Conservation (phyloP, 1,284 basidiomycete species). For the Cutaneotrichosporon daszewskae region DNA sequence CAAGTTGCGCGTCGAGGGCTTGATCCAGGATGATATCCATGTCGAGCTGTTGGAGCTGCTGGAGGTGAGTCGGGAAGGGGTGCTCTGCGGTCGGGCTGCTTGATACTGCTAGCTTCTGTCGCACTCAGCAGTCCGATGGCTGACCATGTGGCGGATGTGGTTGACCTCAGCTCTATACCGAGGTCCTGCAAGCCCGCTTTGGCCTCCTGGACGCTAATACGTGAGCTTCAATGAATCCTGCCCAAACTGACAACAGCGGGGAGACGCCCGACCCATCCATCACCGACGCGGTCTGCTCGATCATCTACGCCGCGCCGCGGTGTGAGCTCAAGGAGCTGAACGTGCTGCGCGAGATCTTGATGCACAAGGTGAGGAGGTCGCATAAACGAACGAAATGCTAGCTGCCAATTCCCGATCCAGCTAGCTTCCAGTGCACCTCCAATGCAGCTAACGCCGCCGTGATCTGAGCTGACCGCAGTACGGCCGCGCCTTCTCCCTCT, state of each 20-base stretch:
- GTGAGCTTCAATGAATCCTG: constrained; percentile 15
- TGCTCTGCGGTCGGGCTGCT: too few species aligned
- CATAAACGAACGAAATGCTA: too few species aligned
- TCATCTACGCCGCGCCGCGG: constrained; percentile 84
- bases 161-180: constrained; percentile 64
- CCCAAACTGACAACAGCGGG: constrained; percentile 50
- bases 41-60: constrained; percentile 80
- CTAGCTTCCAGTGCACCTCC: too few species aligned
- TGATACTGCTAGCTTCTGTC: too few species aligned
- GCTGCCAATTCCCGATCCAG: too few species aligned
- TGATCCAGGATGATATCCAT: constrained; percentile 48
- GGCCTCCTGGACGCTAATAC: constrained; percentile 65
- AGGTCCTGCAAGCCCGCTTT: constrained; percentile 86
- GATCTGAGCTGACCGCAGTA: constrained; percentile 22
- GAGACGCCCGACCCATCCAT: constrained; percentile 78
- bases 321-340: constrained; percentile 92
- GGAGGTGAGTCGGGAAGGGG: constrained; percentile 52
- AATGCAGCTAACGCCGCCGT: not conserved
- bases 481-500: constrained; percentile 41
- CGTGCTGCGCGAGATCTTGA: constrained; percentile 81
- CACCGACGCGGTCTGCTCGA: constrained; percentile 63
- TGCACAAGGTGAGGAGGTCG: constrained; percentile 58
- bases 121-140: too few species aligned
- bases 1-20: constrained; percentile 40
- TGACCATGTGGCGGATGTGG: not conserved